phyloP scores from a whole-genome alignment of 345 rosid genomes.

The Chamaenerion angustifolium region DNA sequence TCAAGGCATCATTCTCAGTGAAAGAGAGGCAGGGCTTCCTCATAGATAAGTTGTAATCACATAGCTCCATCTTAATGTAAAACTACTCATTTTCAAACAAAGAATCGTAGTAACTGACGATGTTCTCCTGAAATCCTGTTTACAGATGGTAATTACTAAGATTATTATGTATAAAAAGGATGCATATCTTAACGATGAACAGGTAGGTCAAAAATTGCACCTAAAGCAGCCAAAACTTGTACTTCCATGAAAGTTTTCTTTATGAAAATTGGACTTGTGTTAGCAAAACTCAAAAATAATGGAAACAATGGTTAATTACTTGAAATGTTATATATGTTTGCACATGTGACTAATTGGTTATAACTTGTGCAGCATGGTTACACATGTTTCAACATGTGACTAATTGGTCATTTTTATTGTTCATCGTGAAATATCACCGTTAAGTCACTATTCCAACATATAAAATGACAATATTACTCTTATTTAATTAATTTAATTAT shows the following conservation, averaged over 20 bases:
- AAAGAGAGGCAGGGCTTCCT: conserved; percentile 22
- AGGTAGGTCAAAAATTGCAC: conserved; percentile 19
- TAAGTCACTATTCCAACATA: too few species aligned
- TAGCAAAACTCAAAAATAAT: conserved; percentile 5
- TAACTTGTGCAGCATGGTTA: too few species aligned
- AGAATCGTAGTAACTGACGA: conserved; percentile 72
- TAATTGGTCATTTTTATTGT: too few species aligned
- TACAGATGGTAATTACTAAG: background rate
- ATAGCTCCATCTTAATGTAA: conserved; percentile 92
- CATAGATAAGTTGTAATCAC: conserved; percentile 69
- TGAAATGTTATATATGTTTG: too few species aligned
- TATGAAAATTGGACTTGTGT: too few species aligned
- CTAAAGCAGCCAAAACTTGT: conserved; percentile 93
- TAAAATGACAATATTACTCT: too few species aligned
- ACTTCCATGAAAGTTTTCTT: conserved; percentile 99
- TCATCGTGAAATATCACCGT: too few species aligned
- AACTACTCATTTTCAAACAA: conserved; percentile 94
- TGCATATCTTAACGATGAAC: background rate
- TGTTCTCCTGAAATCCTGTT: conserved; percentile 69
- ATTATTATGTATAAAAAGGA: background rate
- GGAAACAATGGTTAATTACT: too few species aligned
- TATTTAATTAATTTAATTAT: too few species aligned
- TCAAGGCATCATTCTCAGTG: conserved; percentile 48
- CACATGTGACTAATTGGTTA: too few species aligned
- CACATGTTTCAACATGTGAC: too few species aligned